These are phyloP conservation scores for Ilyonectria mors-panacis DNA, from an alignment of 2,329 filamentous ascomycete genomes.

Conservation along the genomic window DNA sequence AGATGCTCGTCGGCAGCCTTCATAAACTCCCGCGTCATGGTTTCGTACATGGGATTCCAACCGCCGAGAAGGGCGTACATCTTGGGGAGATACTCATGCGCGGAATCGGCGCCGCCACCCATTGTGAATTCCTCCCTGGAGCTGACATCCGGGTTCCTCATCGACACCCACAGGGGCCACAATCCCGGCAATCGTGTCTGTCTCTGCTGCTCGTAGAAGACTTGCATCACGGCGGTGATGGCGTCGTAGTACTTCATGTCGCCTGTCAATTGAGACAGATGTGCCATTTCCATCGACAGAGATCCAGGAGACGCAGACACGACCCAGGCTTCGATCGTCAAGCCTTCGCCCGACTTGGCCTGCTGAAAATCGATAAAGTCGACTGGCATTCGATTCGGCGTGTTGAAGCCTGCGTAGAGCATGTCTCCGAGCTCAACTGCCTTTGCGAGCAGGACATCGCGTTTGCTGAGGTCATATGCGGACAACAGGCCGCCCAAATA, in stretches of 20 bases:
- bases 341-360: constrained; percentile 64
- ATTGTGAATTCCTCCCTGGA: constrained; percentile 64
- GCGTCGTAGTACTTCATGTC: constrained; percentile 84
- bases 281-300: constrained; percentile 81
- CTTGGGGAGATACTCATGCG: constrained; percentile 74
- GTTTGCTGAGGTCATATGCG: constrained; percentile 65
- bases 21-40: constrained; percentile 73
- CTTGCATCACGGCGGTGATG: constrained; percentile 78
- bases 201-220: constrained; percentile 77
- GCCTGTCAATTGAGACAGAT: constrained; percentile 80
- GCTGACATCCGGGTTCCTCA: constrained; percentile 68
- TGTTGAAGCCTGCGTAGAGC: constrained; percentile 68
- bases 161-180: constrained; percentile 70
- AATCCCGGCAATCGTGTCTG: constrained; percentile 79
- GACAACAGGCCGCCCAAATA: constrained; percentile 67
- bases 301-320: constrained; percentile 69
- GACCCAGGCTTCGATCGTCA: constrained; percentile 64
- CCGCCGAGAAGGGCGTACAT: constrained; percentile 78
- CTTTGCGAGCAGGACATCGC: constrained; percentile 61
- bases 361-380: constrained; percentile 60
- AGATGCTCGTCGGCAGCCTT: constrained; percentile 73
- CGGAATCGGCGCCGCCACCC: constrained; percentile 69
- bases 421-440: constrained; percentile 67
- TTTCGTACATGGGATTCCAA: constrained; percentile 70
- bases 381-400: constrained; percentile 66